Base-by-base conservation (phyloP, 2,329 filamentous ascomycete genomes). In the Endothia cerciana region DNA sequence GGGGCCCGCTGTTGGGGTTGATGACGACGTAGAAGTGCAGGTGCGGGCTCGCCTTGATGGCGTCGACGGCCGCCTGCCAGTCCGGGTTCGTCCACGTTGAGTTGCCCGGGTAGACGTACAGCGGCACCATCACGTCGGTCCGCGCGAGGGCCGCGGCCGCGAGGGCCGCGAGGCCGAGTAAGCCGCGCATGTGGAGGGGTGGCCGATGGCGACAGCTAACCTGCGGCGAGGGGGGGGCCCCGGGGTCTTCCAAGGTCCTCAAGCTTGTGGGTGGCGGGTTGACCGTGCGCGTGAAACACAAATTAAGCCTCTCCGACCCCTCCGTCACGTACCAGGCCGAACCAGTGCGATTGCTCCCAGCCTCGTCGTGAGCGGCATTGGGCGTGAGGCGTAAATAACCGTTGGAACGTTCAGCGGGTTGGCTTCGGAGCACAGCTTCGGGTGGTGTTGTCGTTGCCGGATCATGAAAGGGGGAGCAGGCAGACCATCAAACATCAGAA, bases 1-100 rank as follows among this genome's bases (percentile, higher is more conserved):
- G 60, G 22, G 69, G 69, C 13, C 67, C 69, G 45, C 58, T 68
- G 47, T 69, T 65, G 56, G 69, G 69, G 38, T 70, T 70, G 30
- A 70, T 65, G 13, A 70, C 45, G 8, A 68, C 47, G 36, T 69
- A 70, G n/a, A 69, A 69, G 57, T 59, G 57, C 51, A 62, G 55
- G 28, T 66, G 19, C 30, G 55, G 61, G 30, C 69, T 62, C n/a
- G 55, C 43, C 51, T 64, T 49, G 55, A 68, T 63, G 2, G 69
- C 63, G n/a, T 68, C 60, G 22, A 70, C 51, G 5, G 61, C 68
- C 6, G 65, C 69, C 22, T 60, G 11, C 68, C 69, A 68, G 8
- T 67, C 59, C 4, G 67, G 66, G 22, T 68, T 68, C n/a, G 66
- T 68, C 63, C 64, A 68, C 6, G 66, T 60, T 10, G 33, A 45